Evolutionary conservation across 2,329 filamentous ascomycete genomes (phyloP).

Genomic region (Pezicula radicicola): DNA sequence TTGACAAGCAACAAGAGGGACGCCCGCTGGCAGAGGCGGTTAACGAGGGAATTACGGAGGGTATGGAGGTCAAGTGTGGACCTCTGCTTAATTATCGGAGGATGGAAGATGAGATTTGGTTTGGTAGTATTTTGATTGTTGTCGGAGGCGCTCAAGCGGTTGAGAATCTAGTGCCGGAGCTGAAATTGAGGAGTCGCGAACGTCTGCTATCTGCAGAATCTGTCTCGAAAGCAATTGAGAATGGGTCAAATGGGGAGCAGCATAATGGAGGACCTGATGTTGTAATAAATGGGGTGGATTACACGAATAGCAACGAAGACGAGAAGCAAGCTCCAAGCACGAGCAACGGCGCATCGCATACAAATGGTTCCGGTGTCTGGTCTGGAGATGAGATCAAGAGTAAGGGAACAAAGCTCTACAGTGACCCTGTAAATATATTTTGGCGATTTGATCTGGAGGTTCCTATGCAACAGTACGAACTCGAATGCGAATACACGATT

Average conservation of each 20-base stretch:
- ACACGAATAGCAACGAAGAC: constrained; percentile 23
- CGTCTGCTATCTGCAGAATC: constrained; percentile 2
- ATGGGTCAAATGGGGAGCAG: constrained; percentile 1
- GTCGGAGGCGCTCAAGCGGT: constrained; percentile 66
- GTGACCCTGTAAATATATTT: constrained; percentile 72
- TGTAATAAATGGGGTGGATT: constrained; percentile 25
- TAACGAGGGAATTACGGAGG: constrained; percentile 7
- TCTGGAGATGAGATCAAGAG: constrained; percentile 34
- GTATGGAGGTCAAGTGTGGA: constrained; percentile 64
- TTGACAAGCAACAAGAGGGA: constrained; percentile 1
- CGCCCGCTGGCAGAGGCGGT: constrained; percentile 1
- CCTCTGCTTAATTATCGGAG: constrained; percentile 76
- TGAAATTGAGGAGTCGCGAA: constrained; percentile 45
- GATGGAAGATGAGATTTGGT: constrained; percentile 69
- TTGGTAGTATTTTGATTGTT: constrained; percentile 83
- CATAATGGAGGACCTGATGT: constrained; percentile 19
- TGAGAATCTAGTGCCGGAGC: constrained; percentile 54
- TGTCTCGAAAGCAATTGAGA: constrained; percentile 28
- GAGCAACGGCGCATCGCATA: not conserved
- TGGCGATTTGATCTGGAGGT: constrained; percentile 87
- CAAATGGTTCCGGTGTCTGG: constrained; percentile 6
- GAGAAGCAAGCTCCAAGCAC: not conserved
- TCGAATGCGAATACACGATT: constrained; percentile 76
- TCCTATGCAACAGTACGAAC: constrained; percentile 67
- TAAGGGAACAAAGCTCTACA: constrained; percentile 58